Base-by-base conservation (phyloP, 2,329 filamentous ascomycete species). In the Penicillium sp. region DNA sequence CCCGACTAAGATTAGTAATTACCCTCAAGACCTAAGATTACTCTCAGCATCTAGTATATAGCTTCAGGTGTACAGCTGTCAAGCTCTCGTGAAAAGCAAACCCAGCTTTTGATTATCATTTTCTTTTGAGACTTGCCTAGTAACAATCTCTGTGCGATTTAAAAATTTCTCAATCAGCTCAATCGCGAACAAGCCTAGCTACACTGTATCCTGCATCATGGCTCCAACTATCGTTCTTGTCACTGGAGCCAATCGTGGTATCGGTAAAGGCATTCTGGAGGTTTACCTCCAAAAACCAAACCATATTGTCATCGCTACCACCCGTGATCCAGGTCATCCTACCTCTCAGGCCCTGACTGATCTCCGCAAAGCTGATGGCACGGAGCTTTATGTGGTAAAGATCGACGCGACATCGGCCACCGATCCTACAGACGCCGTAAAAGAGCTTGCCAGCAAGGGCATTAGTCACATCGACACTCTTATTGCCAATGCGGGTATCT, bases 401-500 rank as follows among this genome's bases (percentile, higher is more conserved):
- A 43, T 50, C n/a, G 48, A 50, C 15, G 22, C 22, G n/a, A 33
- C 33, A 6, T 50, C 48, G 14, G 11, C 48, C 4, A 29, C 22
- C 2, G 48, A 50, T n/a, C 35, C 33, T 11, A 5, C 15, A 15
- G 33, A 23, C 6, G 66, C 70, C 6, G 50, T 72, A 18, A 54
- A 69, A 23, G 56, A 60, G 18, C 54, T 72, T 15, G 57, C 57
- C 25, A 53, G 54, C 4, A 49, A 64, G 6, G 72, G 67, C 6
- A 63, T 75, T 22, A 46, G 61, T 44, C 62, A 70, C 27, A 23
- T 77, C 25, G 73, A 76, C 53, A 55, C 73, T 35, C 65, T 75
- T 18, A 67, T 76, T 37, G 72, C 73, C n/a, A 77, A 75, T 59
- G 71, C 74, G 5, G 72, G 70, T 6, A 66, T 70, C 8, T 61